Evolutionary conservation across 306 rosid genomes (phyloP).

Genomic region (Fagus crenata): DNA sequence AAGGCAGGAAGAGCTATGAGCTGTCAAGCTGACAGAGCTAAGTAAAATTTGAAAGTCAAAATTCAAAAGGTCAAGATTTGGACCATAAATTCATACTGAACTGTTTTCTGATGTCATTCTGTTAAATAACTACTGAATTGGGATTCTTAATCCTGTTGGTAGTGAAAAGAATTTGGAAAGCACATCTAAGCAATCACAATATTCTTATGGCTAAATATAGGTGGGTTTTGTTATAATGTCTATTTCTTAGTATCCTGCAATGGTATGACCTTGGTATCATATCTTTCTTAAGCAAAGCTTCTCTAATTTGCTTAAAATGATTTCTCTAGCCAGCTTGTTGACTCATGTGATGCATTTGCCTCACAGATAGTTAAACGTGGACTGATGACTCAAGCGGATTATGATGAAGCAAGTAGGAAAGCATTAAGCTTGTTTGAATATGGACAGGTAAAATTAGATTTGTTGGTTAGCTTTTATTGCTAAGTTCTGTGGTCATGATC

Average conservation of each 20-base stretch:
- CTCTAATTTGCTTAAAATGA: not conserved
- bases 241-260: not conserved
- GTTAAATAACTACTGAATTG: not conserved
- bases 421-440: conserved; percentile 74
- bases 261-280: not conserved
- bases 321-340: conserved; percentile 17
- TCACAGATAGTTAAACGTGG: conserved; percentile 68
- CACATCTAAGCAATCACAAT: not conserved
- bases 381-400: conserved; percentile 79
- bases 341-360: conserved; percentile 27
- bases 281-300: not conserved
- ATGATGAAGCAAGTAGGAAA: conserved; percentile 74
- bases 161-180: not conserved
- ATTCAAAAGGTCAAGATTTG: not conserved
- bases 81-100: not conserved
- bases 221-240: not conserved
- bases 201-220: not conserved
- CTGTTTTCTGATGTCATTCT: not conserved
- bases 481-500: conserved; percentile 4
- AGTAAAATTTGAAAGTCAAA: not conserved
- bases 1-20: conserved; percentile 5
- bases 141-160: not conserved
- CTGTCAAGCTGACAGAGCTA: not conserved
- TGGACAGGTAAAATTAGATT: conserved; percentile 69
- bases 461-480: not conserved